phyloP scores from a whole-genome alignment of 352 stramenopile genomes.

The Phytophthora constricta region DNA sequence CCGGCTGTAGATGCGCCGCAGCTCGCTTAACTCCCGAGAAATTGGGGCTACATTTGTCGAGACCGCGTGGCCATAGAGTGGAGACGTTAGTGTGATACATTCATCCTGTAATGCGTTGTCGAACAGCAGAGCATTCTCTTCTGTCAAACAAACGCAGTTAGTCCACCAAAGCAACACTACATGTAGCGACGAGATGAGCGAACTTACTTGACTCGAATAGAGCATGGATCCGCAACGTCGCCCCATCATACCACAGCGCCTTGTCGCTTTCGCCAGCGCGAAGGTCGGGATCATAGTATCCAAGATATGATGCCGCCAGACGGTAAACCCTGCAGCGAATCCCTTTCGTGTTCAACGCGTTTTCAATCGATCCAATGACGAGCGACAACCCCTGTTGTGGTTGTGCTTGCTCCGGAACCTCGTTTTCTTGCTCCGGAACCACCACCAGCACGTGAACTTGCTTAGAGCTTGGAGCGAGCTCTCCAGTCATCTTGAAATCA shows the following conservation, averaged over 20 bases:
- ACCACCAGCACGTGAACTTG: conserved; percentile 17
- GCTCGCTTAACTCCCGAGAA: conserved; percentile 5
- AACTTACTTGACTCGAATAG: conserved; percentile 17
- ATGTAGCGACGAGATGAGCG: conserved; percentile 3
- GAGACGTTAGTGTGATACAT: neutral
- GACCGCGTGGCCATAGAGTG: conserved; percentile 1
- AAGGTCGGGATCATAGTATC: conserved; percentile 15
- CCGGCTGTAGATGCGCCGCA: conserved; percentile 3
- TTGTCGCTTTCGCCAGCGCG: neutral
- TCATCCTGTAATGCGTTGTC: conserved; percentile 7
- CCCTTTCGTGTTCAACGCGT: conserved; percentile 11
- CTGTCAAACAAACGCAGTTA: conserved; percentile 22
- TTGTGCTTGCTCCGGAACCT: neutral
- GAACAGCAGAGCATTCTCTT: conserved; percentile 15
- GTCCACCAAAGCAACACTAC: conserved; percentile 3
- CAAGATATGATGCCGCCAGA: conserved; percentile 5
- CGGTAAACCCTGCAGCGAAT: conserved; percentile 18
- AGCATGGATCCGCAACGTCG: conserved; percentile 11
- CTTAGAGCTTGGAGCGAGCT: neutral
- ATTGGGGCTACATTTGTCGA: conserved; percentile 3
- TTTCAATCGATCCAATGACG: conserved; percentile 17
- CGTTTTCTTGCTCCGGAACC: conserved; percentile 8
- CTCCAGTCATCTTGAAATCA: neutral
- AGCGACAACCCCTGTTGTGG: conserved; percentile 9
- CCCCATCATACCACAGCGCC: conserved; percentile 16